Base-by-base conservation (phyloP, 352 stramenopile genomes). In the Phytophthora idaei region DNA sequence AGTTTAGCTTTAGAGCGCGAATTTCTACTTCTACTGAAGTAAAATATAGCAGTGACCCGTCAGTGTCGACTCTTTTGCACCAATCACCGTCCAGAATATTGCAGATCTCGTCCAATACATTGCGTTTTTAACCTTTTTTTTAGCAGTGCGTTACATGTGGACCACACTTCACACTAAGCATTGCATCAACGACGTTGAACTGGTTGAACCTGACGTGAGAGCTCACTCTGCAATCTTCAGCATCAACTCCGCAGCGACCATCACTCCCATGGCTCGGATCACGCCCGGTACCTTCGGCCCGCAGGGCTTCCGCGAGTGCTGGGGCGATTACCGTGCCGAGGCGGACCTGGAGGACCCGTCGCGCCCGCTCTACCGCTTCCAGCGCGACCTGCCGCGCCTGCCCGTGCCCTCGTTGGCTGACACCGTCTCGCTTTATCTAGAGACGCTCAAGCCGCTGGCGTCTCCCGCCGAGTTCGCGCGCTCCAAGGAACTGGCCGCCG, bases 271-370 rank as follows among this genome's bases (percentile, higher is more conserved):
- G 52, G 53, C 62, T 39, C 31, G 55, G n/a, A 68, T 64, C 17
- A 57, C 56, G 44, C 46, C 50, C 21, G 47, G 59, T 44, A 53
- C 8, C 51, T 92, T 83, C 67, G 79, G 76, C 51, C 64, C 81
- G 2, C 61, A 67, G 34, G 98, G 97, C 74, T 98, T 98, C 80
- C 97, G 97, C 73, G 92, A 99, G 62, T 98, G 98, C 74, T 79
- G 71, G 17, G 94, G 98, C 71, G 94, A 98, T 73, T 94, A 94
- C 52, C 90, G 89, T 61, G 72, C 87, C 29, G 84, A 94, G 60
- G 70, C 69, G 41, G 89, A 94, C 66, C 69, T 90, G 25, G 82
- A 94, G 49, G 57, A 77, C 52, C 14, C 74, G 10, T 77, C 80
- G 21, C 73, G 78, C 29, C 74, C 78, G 45, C 77, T 92, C 29